These are phyloP conservation scores for Carex arenaria DNA, from an alignment of 202 grass and related monocot genomes.

Conservation along the genomic window DNA sequence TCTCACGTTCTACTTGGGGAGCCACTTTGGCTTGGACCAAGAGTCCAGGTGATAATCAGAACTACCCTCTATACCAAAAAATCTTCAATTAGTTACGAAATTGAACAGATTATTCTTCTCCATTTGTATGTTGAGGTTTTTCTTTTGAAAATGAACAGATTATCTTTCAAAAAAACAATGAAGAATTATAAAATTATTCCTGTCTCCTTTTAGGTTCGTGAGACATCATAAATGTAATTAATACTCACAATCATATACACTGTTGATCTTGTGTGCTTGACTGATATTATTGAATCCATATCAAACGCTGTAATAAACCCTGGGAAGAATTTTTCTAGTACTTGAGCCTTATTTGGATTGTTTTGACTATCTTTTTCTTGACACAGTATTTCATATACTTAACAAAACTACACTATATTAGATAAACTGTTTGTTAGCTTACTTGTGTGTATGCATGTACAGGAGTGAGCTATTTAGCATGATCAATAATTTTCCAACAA, in stretches of 20 bases:
- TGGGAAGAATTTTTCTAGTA: neutral
- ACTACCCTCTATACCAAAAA: neutral
- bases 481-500: conserved; percentile 61
- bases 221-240: no score
- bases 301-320: neutral
- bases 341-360: neutral
- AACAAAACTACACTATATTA: neutral
- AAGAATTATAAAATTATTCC: no score
- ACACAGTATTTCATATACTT: neutral
- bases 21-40: no score
- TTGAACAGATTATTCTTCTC: neutral
- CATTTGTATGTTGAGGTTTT: no score
- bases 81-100: neutral
- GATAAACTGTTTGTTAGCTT: neutral
- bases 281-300: no score
- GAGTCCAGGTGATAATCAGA: no score
- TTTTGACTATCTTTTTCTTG: neutral
- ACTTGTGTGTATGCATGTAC: conserved; percentile 29
- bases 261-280: no score
- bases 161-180: no score
- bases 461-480: conserved; percentile 63
- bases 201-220: no score
- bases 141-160: no score
- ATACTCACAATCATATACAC: no score
- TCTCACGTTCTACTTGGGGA: neutral